Conservation (phyloP, 345 rosid species). For the Linum tenue region DNA sequence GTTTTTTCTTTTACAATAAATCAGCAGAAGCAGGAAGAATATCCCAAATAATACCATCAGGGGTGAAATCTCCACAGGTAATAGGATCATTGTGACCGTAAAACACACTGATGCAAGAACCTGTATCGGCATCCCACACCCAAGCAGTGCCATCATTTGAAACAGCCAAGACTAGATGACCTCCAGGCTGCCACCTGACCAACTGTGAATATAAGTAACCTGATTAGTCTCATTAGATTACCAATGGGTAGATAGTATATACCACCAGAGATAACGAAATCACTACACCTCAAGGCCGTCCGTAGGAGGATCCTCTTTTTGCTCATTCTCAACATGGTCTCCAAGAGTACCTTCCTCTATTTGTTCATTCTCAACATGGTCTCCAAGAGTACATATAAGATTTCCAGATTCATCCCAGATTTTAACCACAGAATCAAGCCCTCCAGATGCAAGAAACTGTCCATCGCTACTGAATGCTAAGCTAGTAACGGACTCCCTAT, state of each 20-base stretch:
- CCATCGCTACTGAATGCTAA: constrained; percentile 76
- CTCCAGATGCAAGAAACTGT: constrained; percentile 67
- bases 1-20: background rate
- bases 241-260: background rate
- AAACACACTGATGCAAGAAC: constrained; percentile 55
- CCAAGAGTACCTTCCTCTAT: constrained; percentile 29
- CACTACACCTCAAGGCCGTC: constrained; percentile 58
- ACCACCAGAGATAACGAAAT: background rate
- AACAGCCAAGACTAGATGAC: constrained; percentile 80
- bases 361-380: constrained; percentile 27
- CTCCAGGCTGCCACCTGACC: constrained; percentile 95
- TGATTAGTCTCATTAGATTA: background rate
- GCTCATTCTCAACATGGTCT: constrained; percentile 33
- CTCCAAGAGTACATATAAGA: constrained; percentile 50
- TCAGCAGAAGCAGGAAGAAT: background rate
- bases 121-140: constrained; percentile 98
- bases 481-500: constrained; percentile 66
- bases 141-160: constrained; percentile 67
- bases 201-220: constrained; percentile 40
- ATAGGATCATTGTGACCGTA: constrained; percentile 63
- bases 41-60: constrained; percentile 51
- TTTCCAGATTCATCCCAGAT: constrained; percentile 64
- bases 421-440: constrained; percentile 68
- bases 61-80: constrained; percentile 90
- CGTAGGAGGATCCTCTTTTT: constrained; percentile 8